Base-by-base conservation (phyloP, 129 eudicot genomes). In the Artemisia tridentata region DNA sequence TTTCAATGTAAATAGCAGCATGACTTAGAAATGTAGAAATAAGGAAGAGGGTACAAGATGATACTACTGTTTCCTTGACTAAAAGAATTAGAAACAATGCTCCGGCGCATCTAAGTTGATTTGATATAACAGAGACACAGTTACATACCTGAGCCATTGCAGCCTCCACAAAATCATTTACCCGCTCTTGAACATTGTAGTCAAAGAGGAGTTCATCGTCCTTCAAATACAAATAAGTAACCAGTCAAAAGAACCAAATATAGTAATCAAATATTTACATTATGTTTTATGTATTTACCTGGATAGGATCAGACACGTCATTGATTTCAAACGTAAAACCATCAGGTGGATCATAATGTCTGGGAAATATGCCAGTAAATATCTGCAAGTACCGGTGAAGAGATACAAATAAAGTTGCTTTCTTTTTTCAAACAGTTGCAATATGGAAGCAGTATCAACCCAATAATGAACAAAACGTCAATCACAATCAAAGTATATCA, bases 261-360 rank as follows among this genome's bases (percentile, higher is more conserved):
- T 16, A 41, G 23, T 61, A 41, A 19, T 31, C 45, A 71, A 68
- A 67, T 4, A 63, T 71, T 38, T 72, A 73, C 57, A 52, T 18
- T 29, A 25, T 68, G 18, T 14, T 78, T 54, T 51, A 10, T 34
- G 23, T 66, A 31, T 27, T 67, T 69, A 82, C 98, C 96, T 92
- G 98, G 78, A 92, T 84, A 55, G 96, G 98, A 67, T 86, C 75
- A 52, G 96, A 92, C 19, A 87, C 90, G 56, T 92, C 98, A 77
- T 89, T 92, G 75, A 92, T 82, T 84, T 92, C 98, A 79, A 92
- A 92, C 19, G 91, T 75, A 76, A 92, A 92, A 58, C 96, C 96
- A 75, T 92, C 98, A 65, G 98, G 96, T 16, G 98, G 98, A n/a
- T 85, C 95, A 75, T 92, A 92, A 81, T 92, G 98, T 48, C 76